phyloP scores from a whole-genome alignment of 2,329 filamentous ascomycete genomes.

The Fusarium sororula region DNA sequence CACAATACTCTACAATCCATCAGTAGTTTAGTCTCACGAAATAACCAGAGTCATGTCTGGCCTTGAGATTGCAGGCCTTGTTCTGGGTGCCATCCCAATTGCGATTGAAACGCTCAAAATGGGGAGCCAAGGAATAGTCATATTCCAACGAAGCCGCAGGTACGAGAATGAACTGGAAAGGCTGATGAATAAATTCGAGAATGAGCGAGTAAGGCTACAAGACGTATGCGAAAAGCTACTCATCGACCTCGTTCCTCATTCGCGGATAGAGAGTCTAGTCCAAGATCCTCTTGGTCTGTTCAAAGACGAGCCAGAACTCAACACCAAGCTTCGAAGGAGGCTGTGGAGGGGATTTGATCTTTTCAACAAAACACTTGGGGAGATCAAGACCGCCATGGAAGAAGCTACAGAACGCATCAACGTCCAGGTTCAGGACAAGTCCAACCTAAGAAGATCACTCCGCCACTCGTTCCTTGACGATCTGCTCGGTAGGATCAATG shows the following conservation, averaged over 20 bases:
- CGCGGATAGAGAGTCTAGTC: neutral
- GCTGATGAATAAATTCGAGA: neutral
- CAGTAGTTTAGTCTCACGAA: too few species aligned
- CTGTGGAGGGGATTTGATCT: neutral
- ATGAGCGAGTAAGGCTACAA: neutral
- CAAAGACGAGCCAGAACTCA: neutral
- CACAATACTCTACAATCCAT: too few species aligned
- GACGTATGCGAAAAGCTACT: neutral
- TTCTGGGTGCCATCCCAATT: neutral
- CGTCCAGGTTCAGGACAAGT: too few species aligned
- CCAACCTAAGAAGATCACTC: too few species aligned
- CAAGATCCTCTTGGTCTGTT: neutral
- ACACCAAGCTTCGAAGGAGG: neutral
- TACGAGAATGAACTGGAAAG: neutral
- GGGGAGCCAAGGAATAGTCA: rapidly evolving
- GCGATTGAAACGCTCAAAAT: neutral
- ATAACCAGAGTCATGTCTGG: neutral
- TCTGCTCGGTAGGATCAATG: too few species aligned
- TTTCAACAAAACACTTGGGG: too few species aligned
- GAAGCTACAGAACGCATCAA: too few species aligned
- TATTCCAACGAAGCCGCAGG: neutral
- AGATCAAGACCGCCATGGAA: too few species aligned
- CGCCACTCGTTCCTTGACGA: too few species aligned
- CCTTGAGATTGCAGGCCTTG: neutral
- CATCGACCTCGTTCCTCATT: neutral